phyloP scores from a whole-genome alignment of 371 early-diverging fungal species.

The Circinella umbellata region DNA sequence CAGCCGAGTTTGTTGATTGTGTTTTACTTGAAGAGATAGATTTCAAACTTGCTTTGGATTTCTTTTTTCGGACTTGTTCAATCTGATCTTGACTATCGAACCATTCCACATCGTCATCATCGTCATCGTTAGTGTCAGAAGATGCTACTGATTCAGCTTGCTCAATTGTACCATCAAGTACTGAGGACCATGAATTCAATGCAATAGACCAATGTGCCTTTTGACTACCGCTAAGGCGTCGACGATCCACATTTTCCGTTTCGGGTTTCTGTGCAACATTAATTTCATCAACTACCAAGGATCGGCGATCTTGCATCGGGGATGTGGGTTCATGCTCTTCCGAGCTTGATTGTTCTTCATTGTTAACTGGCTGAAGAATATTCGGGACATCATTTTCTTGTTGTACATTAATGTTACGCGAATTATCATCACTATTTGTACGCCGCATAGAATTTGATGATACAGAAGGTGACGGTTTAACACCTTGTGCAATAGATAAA shows the following conservation, averaged over 20 bases:
- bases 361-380: too few species aligned
- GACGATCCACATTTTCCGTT: conserved; percentile 13
- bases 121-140: background rate
- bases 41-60: background rate
- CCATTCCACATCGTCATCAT: conserved; percentile 22
- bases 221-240: conserved; percentile 46
- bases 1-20: background rate
- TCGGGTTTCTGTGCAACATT: background rate
- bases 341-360: background rate
- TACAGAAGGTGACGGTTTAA: conserved; percentile 7
- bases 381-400: too few species aligned
- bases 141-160: background rate
- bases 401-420: background rate
- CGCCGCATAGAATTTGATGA: background rate
- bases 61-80: background rate
- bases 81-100: conserved; percentile 20
- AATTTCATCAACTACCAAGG: background rate
- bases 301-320: conserved; percentile 2
- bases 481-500: background rate
- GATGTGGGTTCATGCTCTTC: background rate
- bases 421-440: background rate
- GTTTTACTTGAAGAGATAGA: conserved; percentile 1
- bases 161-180: conserved; percentile 1
- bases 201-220: conserved; percentile 50
- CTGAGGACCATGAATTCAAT: conserved; percentile 46